Conservation (phyloP, 805 yeast species). For the Teunomyces funiuensis region DNA sequence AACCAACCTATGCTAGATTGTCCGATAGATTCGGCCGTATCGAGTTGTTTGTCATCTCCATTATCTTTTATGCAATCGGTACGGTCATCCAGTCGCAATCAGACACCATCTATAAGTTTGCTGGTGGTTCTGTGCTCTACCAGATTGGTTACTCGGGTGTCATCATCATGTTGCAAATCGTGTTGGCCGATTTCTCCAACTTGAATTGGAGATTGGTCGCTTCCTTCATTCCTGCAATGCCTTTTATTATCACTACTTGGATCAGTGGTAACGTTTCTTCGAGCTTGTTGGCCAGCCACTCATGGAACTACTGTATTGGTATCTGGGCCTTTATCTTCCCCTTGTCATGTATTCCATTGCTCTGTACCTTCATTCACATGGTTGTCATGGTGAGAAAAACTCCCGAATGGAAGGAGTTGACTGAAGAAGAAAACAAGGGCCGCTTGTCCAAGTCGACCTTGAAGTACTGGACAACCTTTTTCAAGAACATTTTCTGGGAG, state of each 20-base stretch:
- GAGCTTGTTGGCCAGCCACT: conserved; percentile 46
- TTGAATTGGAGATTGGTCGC: conserved; percentile 69
- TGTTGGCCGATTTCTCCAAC: conserved; percentile 65
- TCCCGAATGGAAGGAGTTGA: conserved; percentile 48
- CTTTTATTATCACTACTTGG: conserved; percentile 79
- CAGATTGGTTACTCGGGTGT: conserved; percentile 62
- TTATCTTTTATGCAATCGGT: conserved; percentile 60
- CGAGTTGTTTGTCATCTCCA: conserved; percentile 47
- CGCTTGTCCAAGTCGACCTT: conserved; percentile 19
- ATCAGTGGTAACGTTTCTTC: conserved; percentile 58
- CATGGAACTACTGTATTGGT: conserved; percentile 65
- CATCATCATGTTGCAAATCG: conserved; percentile 52
- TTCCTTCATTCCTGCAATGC: conserved; percentile 67
- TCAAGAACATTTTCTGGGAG: conserved; percentile 56
- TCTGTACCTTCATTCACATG: conserved; percentile 57
- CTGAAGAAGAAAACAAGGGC: conserved; percentile 31
- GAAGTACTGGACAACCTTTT: conserved; percentile 27
- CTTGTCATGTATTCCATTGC: conserved; percentile 58
- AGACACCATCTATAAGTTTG: conserved; percentile 53
- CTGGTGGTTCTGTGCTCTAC: conserved; percentile 60
- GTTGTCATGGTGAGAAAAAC: conserved; percentile 50
- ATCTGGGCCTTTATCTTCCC: conserved; percentile 83
- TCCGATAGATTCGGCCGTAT: conserved; percentile 69
- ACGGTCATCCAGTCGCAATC: conserved; percentile 65
- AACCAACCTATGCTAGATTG: conserved; percentile 61